phyloP scores from a whole-genome alignment of 345 rosid species.

The Streptanthus diversifolius region DNA sequence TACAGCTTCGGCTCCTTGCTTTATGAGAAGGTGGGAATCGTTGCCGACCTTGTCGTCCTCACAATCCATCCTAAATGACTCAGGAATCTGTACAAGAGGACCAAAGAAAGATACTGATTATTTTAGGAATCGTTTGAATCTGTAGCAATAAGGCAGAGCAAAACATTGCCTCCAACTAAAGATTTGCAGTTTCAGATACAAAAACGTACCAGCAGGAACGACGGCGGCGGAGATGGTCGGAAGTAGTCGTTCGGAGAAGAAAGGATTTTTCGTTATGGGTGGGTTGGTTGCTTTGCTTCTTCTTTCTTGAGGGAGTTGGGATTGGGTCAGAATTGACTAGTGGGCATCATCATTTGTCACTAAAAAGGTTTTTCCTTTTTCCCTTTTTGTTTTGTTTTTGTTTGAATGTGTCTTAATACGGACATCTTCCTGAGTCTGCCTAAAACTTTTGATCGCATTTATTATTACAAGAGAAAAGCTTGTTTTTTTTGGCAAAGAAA shows the following conservation, averaged over 20 bases:
- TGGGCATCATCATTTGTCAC: neutral
- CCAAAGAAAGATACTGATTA: too few species aligned
- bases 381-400: too few species aligned
- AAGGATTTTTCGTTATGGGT: neutral
- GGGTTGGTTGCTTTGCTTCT: too few species aligned
- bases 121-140: neutral
- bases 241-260: too few species aligned
- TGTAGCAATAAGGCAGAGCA: neutral
- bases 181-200: neutral
- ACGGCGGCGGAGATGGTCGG: neutral
- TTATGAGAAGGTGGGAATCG: slow-evolving; percentile 43
- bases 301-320: neutral
- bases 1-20: slow-evolving; percentile 86
- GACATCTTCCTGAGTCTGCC: neutral
- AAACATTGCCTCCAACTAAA: neutral
- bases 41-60: slow-evolving; percentile 19
- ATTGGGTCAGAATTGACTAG: neutral
- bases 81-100: neutral
- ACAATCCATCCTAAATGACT: slow-evolving; percentile 29
- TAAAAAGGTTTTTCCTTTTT: too few species aligned
- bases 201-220: neutral
- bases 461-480: neutral
- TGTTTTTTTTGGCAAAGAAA: neutral
- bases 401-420: too few species aligned
- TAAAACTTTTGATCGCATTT: neutral